Conservation (phyloP, 2,329 filamentous ascomycete species). For the Aspergillus neotritici region DNA sequence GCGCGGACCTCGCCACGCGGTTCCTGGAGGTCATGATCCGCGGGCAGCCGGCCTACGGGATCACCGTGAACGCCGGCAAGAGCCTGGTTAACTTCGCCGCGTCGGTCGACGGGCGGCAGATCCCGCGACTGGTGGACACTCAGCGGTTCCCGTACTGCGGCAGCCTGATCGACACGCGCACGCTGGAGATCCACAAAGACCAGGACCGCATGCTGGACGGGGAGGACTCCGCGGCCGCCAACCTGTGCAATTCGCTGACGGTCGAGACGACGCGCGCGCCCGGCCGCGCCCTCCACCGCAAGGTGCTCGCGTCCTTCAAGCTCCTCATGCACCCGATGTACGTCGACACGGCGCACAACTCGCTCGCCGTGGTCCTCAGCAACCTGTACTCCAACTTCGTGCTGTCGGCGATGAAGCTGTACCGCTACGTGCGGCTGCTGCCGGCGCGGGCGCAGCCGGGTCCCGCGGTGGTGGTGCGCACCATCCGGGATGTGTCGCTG, state of each 20-base stretch:
- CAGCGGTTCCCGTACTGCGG: constrained; percentile 81
- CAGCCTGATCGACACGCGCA: constrained; percentile 65
- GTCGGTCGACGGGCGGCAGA: constrained; percentile 47
- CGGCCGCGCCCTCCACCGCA: constrained; percentile 73
- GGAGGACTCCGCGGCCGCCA: constrained; percentile 48
- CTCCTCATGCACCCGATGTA: constrained; percentile 65
- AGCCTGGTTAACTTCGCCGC: constrained; percentile 79
- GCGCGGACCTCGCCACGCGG: constrained; percentile 57
- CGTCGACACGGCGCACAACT: constrained; percentile 63
- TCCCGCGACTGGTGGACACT: constrained; percentile 46
- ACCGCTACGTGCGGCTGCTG: constrained; percentile 57
- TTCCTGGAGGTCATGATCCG: constrained; percentile 78
- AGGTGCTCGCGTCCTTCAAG: constrained; percentile 69
- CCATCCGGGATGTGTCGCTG: constrained; percentile 60
- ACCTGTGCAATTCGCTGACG: constrained; percentile 66
- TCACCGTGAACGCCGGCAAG: constrained; percentile 70
- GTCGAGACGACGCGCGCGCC: constrained; percentile 68
- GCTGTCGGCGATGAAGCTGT: constrained; percentile 71
- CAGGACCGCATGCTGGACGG: constrained; percentile 45
- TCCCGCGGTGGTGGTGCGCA: constrained; percentile 56
- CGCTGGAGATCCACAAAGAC: constrained; percentile 69
- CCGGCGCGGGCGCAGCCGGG: constrained; percentile 49
- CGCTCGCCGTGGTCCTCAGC: constrained; percentile 58
- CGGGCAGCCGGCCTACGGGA: constrained; percentile 73
- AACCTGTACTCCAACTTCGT: constrained; percentile 71